Percentiles rank a stretch among this genome's conserved stretches.
Conservation (phyloP, 768 basidiomycete species). For the Lentinula lateritia region DNA sequence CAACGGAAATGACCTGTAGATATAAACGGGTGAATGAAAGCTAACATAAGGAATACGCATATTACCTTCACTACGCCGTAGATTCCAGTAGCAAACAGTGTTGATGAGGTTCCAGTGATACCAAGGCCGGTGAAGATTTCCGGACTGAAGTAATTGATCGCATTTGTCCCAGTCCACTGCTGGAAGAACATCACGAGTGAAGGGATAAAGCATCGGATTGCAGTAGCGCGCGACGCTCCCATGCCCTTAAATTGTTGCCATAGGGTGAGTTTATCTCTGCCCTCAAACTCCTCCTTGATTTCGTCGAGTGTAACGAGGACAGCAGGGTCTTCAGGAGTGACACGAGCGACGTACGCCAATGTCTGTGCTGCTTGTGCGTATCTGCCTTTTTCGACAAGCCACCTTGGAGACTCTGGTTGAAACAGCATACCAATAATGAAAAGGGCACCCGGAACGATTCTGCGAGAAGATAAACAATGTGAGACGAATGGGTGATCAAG, state of each 20-base stretch:
- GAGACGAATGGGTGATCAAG: background rate
- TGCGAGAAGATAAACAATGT: conserved; percentile 1
- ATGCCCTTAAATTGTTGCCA: conserved; percentile 33
- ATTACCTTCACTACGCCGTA: conserved; percentile 18
- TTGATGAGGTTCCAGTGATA: conserved; percentile 34
- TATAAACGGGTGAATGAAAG: background rate
- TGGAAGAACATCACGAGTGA: conserved; percentile 41
- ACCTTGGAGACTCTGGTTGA: conserved; percentile 54
- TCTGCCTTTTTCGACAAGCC: conserved; percentile 42
- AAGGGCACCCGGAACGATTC: conserved; percentile 44
- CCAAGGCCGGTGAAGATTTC: conserved; percentile 45
- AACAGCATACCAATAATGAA: conserved; percentile 40
- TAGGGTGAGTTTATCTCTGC: conserved; percentile 29
- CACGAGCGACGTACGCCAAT: conserved; percentile 30
- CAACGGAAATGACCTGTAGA: conserved; percentile 35
- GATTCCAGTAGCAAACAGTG: conserved; percentile 44
- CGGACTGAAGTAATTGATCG: conserved; percentile 52
- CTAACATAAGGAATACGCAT: conserved; percentile 18
- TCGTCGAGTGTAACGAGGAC: conserved; percentile 36
- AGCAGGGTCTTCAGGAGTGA: conserved; percentile 23
- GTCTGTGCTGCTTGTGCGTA: conserved; percentile 34
- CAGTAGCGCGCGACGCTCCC: conserved; percentile 37
- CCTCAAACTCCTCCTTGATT: conserved; percentile 42
- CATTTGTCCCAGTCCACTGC: conserved; percentile 50
- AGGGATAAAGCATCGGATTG: conserved; percentile 39